phyloP scores from a whole-genome alignment of 2,329 filamentous ascomycete species.

The Orbilia javanica region DNA sequence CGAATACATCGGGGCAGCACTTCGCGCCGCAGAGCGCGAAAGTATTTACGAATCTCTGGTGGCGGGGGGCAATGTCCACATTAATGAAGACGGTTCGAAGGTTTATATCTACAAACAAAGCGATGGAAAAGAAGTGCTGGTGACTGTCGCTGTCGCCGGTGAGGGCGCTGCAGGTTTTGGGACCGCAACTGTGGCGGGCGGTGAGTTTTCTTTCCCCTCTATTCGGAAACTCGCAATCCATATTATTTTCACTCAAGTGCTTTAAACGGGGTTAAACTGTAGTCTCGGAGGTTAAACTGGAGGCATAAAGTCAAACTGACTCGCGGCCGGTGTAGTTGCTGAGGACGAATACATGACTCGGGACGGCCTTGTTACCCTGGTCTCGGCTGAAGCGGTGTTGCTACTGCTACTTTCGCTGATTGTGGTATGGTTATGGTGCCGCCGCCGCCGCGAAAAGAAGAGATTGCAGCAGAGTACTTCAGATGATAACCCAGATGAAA shows the following conservation, averaged over 20 bases:
- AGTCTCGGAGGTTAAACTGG: neutral
- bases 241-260: no score
- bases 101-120: slow-evolving; percentile 4
- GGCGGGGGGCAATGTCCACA: neutral
- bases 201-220: neutral
- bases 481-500: neutral
- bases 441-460: neutral
- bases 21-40: neutral
- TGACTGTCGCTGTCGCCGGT: neutral
- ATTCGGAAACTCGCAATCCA: no score
- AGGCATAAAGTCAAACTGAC: no score
- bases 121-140: neutral
- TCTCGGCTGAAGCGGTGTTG: neutral
- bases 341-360: neutral
- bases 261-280: neutral
- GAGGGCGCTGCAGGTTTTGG: neutral
- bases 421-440: neutral
- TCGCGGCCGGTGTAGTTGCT: neutral
- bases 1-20: neutral
- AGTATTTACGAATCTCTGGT: neutral
- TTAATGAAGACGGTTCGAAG: slow-evolving; percentile 2
- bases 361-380: neutral
- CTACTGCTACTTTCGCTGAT: neutral
- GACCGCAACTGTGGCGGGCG: neutral
- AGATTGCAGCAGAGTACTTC: neutral